Evolutionary conservation across 164 flowering plant species (phyloP).

Genomic region (Nymphaea colorata): DNA sequence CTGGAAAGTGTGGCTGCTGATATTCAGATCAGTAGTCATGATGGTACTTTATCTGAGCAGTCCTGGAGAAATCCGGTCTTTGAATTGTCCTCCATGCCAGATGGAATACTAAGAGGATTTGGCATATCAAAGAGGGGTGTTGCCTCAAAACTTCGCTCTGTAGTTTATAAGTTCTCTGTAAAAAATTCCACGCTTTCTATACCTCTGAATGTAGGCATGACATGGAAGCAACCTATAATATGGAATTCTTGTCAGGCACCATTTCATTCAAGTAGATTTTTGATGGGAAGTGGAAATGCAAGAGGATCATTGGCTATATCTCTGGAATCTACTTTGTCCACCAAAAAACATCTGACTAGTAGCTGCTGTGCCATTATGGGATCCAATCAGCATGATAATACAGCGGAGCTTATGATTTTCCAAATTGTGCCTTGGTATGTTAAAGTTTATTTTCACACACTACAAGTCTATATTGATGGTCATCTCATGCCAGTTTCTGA

Average conservation of each 20-base stretch:
- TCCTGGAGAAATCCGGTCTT: slow-evolving; percentile 27
- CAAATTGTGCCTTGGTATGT: slow-evolving; percentile 98
- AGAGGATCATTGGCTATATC: slow-evolving; percentile 88
- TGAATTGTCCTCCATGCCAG: slow-evolving; percentile 51
- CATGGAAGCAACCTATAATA: slow-evolving; percentile 66
- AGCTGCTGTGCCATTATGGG: not conserved
- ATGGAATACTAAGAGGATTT: slow-evolving; percentile 36
- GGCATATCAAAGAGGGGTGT: slow-evolving; percentile 10
- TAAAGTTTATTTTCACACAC: slow-evolving; percentile 74
- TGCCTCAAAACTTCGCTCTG: slow-evolving; percentile 17
- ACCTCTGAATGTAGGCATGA: slow-evolving; percentile 61
- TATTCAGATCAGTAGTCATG: slow-evolving; percentile 9
- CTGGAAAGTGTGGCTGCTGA: slow-evolving; percentile 19
- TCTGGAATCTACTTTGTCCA: slow-evolving; percentile 32
- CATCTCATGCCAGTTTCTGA: slow-evolving; percentile 23
- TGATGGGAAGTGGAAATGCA: slow-evolving; percentile 97
- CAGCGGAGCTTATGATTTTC: slow-evolving; percentile 47
- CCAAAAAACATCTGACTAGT: slow-evolving; percentile 5
- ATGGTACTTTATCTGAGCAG: slow-evolving; percentile 10
- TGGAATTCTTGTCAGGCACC: slow-evolving; percentile 78
- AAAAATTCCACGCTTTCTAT: slow-evolving; percentile 26
- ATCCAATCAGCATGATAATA: slow-evolving; percentile 25
- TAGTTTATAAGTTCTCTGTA: slow-evolving; percentile 44
- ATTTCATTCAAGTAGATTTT: slow-evolving; percentile 62
- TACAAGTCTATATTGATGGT: slow-evolving; percentile 56